Evolutionary conservation across 352 stramenopile genomes (phyloP), one percentile per base, ranked within the genome.

Genomic region (Sclerospora graminicola): DNA sequence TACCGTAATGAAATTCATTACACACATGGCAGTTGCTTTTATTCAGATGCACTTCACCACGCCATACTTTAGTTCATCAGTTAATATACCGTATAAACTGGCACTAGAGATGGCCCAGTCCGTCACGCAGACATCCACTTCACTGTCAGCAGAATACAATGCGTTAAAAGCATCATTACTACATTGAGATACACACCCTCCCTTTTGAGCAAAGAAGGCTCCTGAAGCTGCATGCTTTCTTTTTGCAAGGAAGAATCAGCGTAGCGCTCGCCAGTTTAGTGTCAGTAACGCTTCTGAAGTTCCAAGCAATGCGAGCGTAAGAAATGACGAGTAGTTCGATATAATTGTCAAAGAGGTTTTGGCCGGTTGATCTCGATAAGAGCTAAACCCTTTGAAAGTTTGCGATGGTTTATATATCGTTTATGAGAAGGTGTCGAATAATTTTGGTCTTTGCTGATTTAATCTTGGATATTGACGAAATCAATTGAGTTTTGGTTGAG

Each of bases 51-150:
- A 94, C 23, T 94, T 69, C 2, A 77, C 71, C 2, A 92, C 82
- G n/a, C 80, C 72, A 20, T 51, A 45, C 15, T 68, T 78, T 8
- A 97, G 62, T 36, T 97, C 72, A 2, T 88, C 74, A 8, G 85
- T 97, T 5, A 97, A 54, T 34, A 99, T 84, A 35, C 95, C 91
- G 19, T 93, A 84, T n/a, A 99, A 69, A 34, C 71, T 83, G 11
- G 90, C 83, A 41, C 98, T 93, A 13, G 72, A 86, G 47, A 99
- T 68, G 29, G 98, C 82, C 23, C 91, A 98, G 69, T 99, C 99
- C n/a, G 90, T 96, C 29, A 94, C 92, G 27, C 96, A 82, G 15
- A 97, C 89, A 59, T 99, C 94, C 26, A 97, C 74, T 63, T 98
- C 94, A 23, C 91, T 89, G 45, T 30, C 3, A 33, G 15, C 4